Evolutionary conservation across 345 rosid species (phyloP).

Genomic region (Salix exigua): DNA sequence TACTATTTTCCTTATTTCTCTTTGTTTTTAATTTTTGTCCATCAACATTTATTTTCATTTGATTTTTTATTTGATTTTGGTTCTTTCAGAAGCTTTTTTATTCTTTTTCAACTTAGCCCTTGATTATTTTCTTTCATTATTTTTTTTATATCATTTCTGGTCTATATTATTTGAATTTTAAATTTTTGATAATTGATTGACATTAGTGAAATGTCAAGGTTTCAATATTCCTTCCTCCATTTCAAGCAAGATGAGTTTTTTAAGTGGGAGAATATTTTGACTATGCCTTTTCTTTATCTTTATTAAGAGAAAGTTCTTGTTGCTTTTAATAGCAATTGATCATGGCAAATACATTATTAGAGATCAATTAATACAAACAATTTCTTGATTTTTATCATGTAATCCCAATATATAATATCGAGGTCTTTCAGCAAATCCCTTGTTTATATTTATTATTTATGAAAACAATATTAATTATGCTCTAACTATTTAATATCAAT

Average conservation of each 20-base stretch:
- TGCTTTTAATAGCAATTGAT: background rate
- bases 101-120: too few species aligned
- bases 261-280: background rate
- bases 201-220: background rate
- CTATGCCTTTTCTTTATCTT: background rate
- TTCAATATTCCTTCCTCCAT: background rate
- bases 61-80: too few species aligned
- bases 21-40: too few species aligned
- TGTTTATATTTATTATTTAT: too few species aligned
- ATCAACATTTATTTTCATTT: too few species aligned
- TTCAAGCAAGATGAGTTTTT: background rate
- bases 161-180: too few species aligned
- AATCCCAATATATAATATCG: background rate
- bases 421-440: background rate
- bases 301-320: background rate
- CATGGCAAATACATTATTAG: background rate
- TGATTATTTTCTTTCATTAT: too few species aligned
- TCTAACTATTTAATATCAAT: background rate
- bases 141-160: too few species aligned
- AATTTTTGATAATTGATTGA: too few species aligned
- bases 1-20: too few species aligned
- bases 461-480: background rate
- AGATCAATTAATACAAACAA: background rate
- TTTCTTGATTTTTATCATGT: background rate
- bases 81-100: too few species aligned